phyloP scores from a whole-genome alignment of 2,329 filamentous ascomycete species.

The Diplodia mutila region DNA sequence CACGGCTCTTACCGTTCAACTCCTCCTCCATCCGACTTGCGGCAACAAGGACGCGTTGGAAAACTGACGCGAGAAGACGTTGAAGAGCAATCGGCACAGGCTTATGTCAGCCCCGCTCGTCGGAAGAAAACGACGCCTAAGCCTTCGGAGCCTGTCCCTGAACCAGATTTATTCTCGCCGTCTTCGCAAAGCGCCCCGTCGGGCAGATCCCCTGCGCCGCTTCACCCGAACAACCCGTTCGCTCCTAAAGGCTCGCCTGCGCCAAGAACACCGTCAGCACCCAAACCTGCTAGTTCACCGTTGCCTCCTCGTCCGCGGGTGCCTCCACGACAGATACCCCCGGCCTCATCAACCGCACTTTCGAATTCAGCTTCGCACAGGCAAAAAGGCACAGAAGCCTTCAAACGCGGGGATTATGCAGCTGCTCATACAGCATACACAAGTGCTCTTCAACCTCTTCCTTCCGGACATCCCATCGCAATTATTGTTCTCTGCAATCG shows the following conservation, averaged over 20 bases:
- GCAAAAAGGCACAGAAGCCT: conserved; percentile 80
- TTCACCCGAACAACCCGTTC: conserved; percentile 42
- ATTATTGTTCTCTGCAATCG: conserved; percentile 93
- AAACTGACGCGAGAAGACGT: conserved; percentile 72
- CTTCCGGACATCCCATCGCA: conserved; percentile 76
- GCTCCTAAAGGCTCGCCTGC: conserved; percentile 37
- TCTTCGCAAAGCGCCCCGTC: conserved; percentile 48
- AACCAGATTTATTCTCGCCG: conserved; percentile 50
- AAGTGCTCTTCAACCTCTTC: conserved; percentile 73
- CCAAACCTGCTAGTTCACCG: conserved; percentile 47
- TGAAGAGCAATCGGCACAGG: conserved; percentile 80
- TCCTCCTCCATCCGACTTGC: conserved; percentile 25
- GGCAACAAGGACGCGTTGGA: conserved; percentile 40
- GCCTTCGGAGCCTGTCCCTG: conserved; percentile 39
- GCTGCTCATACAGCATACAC: conserved; percentile 83
- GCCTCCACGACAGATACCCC: conserved; percentile 65
- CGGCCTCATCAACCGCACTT: conserved; percentile 69
- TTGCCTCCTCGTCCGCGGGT: conserved; percentile 51
- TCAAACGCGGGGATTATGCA: conserved; percentile 92
- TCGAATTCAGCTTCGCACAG: conserved; percentile 78
- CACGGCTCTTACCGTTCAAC: conserved; percentile 13
- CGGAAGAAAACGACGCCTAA: conserved; percentile 68
- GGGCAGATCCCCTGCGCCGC: conserved; percentile 54
- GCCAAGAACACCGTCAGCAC: conserved; percentile 31
- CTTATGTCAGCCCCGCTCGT: conserved; percentile 84